These are phyloP conservation scores for Chloroidium sp. DNA, from an alignment of 163 green algal species.

Conservation along the genomic window DNA sequence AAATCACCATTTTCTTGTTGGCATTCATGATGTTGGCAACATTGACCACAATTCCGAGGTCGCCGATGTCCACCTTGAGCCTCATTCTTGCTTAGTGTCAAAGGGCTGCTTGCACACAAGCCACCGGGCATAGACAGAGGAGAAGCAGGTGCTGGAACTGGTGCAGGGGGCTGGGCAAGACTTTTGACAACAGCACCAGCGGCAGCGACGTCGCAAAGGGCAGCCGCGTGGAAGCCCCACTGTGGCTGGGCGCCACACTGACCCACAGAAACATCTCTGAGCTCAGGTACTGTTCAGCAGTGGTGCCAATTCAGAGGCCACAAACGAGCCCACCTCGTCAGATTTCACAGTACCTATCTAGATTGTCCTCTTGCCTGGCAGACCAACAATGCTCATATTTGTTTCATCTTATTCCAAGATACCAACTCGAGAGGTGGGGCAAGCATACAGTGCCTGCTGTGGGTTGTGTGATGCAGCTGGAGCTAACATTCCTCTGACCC, in stretches of 20 bases:
- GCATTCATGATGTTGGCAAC: too few relatives aligned
- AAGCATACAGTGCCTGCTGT: not conserved
- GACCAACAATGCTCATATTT: not conserved
- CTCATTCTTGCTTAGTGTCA: too few relatives aligned
- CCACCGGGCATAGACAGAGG: too few relatives aligned
- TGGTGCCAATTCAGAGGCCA: not conserved
- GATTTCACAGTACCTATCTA: not conserved
- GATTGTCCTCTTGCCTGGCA: not conserved
- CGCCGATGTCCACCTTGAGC: too few relatives aligned
- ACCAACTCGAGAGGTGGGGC: too few relatives aligned
- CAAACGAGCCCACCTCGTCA: not conserved
- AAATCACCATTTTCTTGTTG: too few relatives aligned
- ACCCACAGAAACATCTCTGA: slow-evolving; percentile 26
- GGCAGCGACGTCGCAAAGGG: slow-evolving; percentile 16
- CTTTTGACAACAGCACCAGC: slow-evolving; percentile 33
- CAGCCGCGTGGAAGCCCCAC: slow-evolving; percentile 29
- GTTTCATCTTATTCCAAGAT: not conserved
- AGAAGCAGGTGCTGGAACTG: not conserved
- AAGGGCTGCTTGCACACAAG: too few relatives aligned
- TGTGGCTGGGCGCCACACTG: slow-evolving; percentile 39
- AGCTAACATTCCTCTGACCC: not conserved
- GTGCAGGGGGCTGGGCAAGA: slow-evolving; percentile 16
- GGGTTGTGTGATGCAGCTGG: not conserved
- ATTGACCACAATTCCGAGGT: too few relatives aligned
- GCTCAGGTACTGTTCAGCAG: not conserved